Evolutionary conservation across 352 stramenopile species (phyloP).

Genomic region (Plasmopara halstedii): DNA sequence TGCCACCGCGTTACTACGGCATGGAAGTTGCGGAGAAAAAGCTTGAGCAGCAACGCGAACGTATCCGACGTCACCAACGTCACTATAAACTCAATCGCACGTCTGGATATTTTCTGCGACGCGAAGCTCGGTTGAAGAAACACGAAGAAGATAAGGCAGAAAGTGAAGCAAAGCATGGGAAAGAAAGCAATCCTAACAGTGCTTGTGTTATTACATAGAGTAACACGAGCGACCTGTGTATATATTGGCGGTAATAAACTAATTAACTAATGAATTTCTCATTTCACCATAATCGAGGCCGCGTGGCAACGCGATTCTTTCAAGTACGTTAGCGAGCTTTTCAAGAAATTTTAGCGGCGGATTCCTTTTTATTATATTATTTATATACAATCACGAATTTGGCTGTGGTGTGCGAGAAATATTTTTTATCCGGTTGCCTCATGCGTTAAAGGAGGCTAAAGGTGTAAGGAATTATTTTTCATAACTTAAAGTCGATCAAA

Average conservation of each 20-base stretch:
- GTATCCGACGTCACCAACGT: conserved; percentile 49
- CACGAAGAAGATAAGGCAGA: conserved; percentile 41
- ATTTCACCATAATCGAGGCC: conserved; percentile 7
- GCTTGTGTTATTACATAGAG: conserved; percentile 26
- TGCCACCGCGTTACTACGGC: conserved; percentile 54
- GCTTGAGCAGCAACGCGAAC: conserved; percentile 53
- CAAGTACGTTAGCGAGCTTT: too few species aligned
- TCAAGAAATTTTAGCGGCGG: too few species aligned
- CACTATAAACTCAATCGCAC: conserved; percentile 66
- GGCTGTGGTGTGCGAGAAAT: too few species aligned
- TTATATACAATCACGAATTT: too few species aligned
- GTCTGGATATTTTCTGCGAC: conserved; percentile 66
- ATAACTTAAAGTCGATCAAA: too few species aligned
- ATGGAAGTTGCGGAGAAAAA: conserved; percentile 71
- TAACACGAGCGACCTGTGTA: conserved; percentile 9
- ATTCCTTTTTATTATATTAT: conserved; percentile 29
- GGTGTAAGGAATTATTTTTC: too few species aligned
- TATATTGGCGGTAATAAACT: too few species aligned
- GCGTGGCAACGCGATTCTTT: conserved; percentile 20
- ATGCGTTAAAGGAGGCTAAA: too few species aligned
- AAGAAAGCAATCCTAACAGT: conserved; percentile 5
- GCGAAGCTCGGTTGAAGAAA: conserved; percentile 53
- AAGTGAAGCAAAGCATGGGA: conserved; percentile 4
- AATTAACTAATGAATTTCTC: too few species aligned
- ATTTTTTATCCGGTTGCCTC: too few species aligned